Evolutionary conservation across 2,329 filamentous ascomycete species (phyloP).

Genomic region (Allantophomopsis cytisporea): DNA sequence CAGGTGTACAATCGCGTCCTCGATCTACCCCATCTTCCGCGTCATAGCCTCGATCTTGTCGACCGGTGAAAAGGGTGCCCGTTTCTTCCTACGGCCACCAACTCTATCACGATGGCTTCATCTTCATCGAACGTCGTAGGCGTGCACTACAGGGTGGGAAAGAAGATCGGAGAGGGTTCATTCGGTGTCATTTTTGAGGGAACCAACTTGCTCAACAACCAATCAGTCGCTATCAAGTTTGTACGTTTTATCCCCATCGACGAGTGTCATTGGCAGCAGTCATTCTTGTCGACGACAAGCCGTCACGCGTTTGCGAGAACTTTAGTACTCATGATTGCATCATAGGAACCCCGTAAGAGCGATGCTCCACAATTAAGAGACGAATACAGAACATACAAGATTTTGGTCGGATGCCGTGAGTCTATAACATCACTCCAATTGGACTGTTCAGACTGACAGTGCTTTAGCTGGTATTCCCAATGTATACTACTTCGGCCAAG

Average conservation of each 20-base stretch:
- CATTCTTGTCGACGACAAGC: not conserved
- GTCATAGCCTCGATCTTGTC: too few species aligned
- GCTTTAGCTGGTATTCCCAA: slow-evolving; percentile 84
- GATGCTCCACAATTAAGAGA: slow-evolving; percentile 95
- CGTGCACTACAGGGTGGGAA: slow-evolving; percentile 96
- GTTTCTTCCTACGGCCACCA: not conserved
- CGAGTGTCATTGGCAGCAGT: not conserved
- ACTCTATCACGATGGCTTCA: slow-evolving; percentile 14
- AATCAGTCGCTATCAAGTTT: slow-evolving; percentile 99
- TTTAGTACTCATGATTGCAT: not conserved
- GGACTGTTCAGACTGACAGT: slow-evolving; percentile 18
- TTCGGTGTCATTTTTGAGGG: slow-evolving; percentile 99
- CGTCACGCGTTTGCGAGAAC: not conserved
- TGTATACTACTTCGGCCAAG: slow-evolving; percentile 98
- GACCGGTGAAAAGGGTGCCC: not conserved
- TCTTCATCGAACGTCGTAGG: slow-evolving; percentile 79
- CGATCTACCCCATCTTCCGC: too few species aligned
- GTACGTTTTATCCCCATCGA: slow-evolving; percentile 37
- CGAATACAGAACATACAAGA: slow-evolving; percentile 99
- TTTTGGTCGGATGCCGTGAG: slow-evolving; percentile 97
- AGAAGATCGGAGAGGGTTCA: slow-evolving; percentile 98
- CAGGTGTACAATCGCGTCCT: too few species aligned
- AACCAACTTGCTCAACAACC: slow-evolving; percentile 96
- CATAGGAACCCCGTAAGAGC: slow-evolving; percentile 90
- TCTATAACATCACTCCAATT: slow-evolving; percentile 18